phyloP scores from a whole-genome alignment of 2,329 filamentous ascomycete genomes.

The Penicillium palitans region DNA sequence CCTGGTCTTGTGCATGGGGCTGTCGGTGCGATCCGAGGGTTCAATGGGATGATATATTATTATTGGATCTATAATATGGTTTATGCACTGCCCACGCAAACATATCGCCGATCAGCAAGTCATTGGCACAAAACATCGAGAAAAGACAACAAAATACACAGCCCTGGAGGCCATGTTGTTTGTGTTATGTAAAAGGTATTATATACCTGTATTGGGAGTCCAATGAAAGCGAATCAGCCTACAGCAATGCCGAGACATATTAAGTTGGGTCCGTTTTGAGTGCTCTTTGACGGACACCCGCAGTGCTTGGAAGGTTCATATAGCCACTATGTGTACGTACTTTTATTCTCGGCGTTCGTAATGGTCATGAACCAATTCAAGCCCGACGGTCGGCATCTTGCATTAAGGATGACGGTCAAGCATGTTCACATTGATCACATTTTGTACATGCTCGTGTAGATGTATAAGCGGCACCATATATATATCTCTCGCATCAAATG shows the following conservation, averaged over 20 bases:
- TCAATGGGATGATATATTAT: neutral
- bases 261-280: neutral
- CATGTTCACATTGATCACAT: neutral
- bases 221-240: neutral
- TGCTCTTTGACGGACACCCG: neutral
- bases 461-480: neutral
- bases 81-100: neutral
- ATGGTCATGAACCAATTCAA: neutral
- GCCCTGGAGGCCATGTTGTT: neutral
- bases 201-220: neutral
- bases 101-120: neutral
- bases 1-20: neutral
- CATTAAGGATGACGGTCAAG: neutral
- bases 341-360: neutral
- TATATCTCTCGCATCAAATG: neutral
- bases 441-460: too few species aligned
- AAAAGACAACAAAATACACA: neutral
- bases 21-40: neutral
- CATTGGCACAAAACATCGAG: neutral
- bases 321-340: neutral
- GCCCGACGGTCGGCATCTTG: rapidly evolving
- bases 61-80: neutral
- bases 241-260: neutral
- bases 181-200: neutral
- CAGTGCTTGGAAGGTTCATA: neutral